phyloP scores from a whole-genome alignment of 305 asterid genomes.

The Fraxinus albicans region DNA sequence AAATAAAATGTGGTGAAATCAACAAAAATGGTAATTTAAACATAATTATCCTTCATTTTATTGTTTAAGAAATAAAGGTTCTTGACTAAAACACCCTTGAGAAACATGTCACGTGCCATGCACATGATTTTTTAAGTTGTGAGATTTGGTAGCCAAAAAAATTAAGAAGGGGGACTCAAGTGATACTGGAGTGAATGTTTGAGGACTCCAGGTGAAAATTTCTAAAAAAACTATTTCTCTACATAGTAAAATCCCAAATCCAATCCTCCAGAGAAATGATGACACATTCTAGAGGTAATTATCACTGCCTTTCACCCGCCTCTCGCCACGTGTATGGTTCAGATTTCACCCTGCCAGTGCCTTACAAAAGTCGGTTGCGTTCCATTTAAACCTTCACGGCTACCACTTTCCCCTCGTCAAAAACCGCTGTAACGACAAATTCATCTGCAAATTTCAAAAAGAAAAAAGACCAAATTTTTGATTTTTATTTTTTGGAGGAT shows the following conservation, averaged over 20 bases:
- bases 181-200: neutral
- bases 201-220: neutral
- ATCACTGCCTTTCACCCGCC: neutral
- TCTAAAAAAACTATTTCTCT: neutral
- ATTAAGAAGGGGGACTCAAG: neutral
- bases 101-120: neutral
- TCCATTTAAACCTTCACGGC: slow-evolving; percentile 13
- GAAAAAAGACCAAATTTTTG: neutral
- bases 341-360: slow-evolving; percentile 33
- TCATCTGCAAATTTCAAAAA: neutral
- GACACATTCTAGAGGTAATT: slow-evolving; percentile 27
- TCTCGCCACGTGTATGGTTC: slow-evolving; percentile 54
- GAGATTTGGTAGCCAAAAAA: neutral
- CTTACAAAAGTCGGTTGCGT: slow-evolving; percentile 38
- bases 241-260: neutral
- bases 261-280: neutral
- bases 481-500: no score
- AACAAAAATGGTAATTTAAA: neutral
- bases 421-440: neutral
- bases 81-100: neutral
- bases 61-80: neutral
- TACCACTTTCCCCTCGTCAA: neutral
- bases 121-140: neutral
- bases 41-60: neutral
- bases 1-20: neutral